A percentile compares a stretch with the other conserved stretches of the same genome.
phyloP scores from a whole-genome alignment of 2,329 filamentous ascomycete genomes.

The Apiospora saccharicola region DNA sequence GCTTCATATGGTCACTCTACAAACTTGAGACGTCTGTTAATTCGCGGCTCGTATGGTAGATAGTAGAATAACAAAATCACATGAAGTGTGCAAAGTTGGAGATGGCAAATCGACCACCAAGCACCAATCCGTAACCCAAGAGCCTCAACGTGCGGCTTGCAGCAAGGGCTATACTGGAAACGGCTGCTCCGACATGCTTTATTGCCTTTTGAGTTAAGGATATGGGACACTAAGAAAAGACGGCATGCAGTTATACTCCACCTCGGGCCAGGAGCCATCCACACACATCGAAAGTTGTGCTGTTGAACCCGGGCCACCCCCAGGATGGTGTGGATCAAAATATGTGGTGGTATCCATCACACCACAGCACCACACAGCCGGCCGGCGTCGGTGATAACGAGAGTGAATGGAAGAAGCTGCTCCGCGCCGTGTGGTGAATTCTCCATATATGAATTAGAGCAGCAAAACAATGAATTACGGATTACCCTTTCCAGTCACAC shows the following conservation, averaged over 20 bases:
- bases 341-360: slow-evolving; percentile 1
- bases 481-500: neutral
- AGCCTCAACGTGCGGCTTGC: slow-evolving; percentile 12
- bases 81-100: neutral
- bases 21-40: neutral
- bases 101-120: neutral
- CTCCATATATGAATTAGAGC: neutral
- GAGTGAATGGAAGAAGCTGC: neutral
- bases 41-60: neutral
- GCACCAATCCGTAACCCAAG: neutral
- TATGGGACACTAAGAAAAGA: neutral
- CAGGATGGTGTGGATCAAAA: neutral
- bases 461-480: neutral
- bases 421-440: neutral
- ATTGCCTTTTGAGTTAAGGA: neutral
- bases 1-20: too few relatives aligned
- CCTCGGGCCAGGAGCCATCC: neutral
- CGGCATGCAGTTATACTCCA: slow-evolving; percentile 15
- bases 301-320: neutral
- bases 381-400: slow-evolving; percentile 1
- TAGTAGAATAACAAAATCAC: neutral
- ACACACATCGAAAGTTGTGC: neutral
- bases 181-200: slow-evolving; percentile 12
- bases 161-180: neutral
- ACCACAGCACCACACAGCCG: neutral